Percentiles rank a stretch among this genome's conserved stretches.
These are phyloP conservation scores for Hermanozyma aechmeae DNA, from an alignment of 805 yeast species.

Conservation along the genomic window DNA sequence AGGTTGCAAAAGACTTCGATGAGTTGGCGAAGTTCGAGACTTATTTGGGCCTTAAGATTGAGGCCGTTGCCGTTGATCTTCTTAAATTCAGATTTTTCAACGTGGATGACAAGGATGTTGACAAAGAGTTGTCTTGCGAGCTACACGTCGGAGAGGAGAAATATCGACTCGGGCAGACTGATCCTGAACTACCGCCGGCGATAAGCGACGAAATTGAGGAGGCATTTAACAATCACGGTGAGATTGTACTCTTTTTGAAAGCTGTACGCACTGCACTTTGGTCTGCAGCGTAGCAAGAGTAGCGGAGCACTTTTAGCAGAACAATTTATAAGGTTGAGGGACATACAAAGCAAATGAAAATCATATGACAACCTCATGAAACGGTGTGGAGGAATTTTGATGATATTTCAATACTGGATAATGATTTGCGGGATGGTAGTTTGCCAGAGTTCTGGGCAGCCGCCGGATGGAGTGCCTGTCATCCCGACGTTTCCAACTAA, in stretches of 20 bases:
- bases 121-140: conserved; percentile 33
- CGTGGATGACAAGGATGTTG: conserved; percentile 34
- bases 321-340: no score
- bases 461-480: no score
- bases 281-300: no score
- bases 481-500: no score
- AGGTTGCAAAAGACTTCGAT: conserved; percentile 38
- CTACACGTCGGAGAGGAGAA: conserved; percentile 35
- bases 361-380: no score
- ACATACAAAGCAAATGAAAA: no score
- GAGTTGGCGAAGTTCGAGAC: conserved; percentile 45
- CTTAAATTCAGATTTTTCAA: conserved; percentile 41
- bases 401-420: no score
- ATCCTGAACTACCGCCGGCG: conserved; percentile 6
- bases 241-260: not conserved
- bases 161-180: conserved; percentile 5
- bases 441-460: no score
- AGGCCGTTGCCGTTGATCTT: conserved; percentile 37
- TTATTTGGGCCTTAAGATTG: conserved; percentile 46
- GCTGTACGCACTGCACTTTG: not conserved
- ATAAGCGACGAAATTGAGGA: conserved; percentile 3
- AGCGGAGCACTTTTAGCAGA: no score
- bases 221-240: conserved; percentile 7
- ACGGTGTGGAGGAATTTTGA: no score
- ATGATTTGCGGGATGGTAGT: no score